Evolutionary conservation across 306 rosid species (phyloP), one percentile per base, ranked within the genome.

Genomic region (Corylus heterophylla): DNA sequence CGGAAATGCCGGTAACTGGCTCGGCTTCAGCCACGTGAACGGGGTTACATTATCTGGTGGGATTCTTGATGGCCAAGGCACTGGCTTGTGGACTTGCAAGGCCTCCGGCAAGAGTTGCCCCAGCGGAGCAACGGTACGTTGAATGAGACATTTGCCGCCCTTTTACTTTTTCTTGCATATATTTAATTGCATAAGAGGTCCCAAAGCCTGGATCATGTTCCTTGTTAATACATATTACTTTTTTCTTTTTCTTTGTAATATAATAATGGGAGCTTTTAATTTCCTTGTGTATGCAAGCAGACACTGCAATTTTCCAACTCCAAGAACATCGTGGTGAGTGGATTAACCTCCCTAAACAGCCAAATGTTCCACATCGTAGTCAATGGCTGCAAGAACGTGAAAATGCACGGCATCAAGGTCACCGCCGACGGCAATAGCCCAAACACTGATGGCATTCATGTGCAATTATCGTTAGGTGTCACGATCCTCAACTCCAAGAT

Each of bases 361-460:
- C 89, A 87, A 66, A 82, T 86, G 84, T 84, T 82, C 76, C 93
- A 90, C 82, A 80, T 89, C 18, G 91, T 82, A 1, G 62, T 89
- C 71, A 79, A 89, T 45, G 44, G 84, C 29, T 81, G 91, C 72
- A 51, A 68, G 2, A 87, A 87, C 63, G 85, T 90, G 5, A 79
- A 71, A 66, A 51, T 90, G 3, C 75, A 83, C 80, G 86, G 74
- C 14, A 80, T 85, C 29, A 77, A 44, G 59, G 73, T 90, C 35
- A 52, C 48, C 0, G 90, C 90, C 1, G 14, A 86, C 12, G 85
- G 82, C 45, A 49, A 77, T 20, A 90, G 90, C 45, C 92, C 90
- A 1, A 88, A 90, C 80, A 88, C 94, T 5, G 90, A 90, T 29
- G 94, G 94, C 1, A 90, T 90, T 56, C 94, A 90, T 10, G 77